These are phyloP conservation scores for Pichia ethanolica DNA, from an alignment of 805 yeast species.

Conservation along the genomic window DNA sequence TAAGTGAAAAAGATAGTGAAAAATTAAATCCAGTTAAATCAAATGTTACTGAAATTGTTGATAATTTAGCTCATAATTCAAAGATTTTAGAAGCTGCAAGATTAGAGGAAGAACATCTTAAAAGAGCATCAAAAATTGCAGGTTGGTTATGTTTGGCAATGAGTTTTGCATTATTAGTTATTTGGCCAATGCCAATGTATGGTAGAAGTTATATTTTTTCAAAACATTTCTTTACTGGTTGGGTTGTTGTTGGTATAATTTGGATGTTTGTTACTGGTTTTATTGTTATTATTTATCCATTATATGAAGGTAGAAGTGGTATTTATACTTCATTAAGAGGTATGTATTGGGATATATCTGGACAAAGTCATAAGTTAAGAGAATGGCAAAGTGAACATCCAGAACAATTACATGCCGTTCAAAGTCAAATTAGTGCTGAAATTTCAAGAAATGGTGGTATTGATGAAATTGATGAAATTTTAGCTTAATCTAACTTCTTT, in stretches of 20 bases:
- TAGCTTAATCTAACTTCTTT: not conserved
- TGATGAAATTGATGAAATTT: slow-evolving; percentile 13
- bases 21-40: slow-evolving; percentile 23
- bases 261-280: slow-evolving; percentile 69
- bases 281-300: slow-evolving; percentile 60
- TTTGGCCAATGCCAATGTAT: slow-evolving; percentile 96
- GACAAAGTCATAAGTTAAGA: slow-evolving; percentile 63
- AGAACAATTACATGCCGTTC: slow-evolving; percentile 67
- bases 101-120: slow-evolving; percentile 47
- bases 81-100: slow-evolving; percentile 20
- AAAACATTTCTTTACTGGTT: slow-evolving; percentile 74
- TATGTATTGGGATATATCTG: slow-evolving; percentile 77
- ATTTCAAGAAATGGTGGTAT: slow-evolving; percentile 18
- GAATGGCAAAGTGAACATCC: slow-evolving; percentile 75
- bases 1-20: slow-evolving; percentile 7
- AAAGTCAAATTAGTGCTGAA: slow-evolving; percentile 49
- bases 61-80: slow-evolving; percentile 15
- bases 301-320: slow-evolving; percentile 66
- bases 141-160: slow-evolving; percentile 51
- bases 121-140: slow-evolving; percentile 54
- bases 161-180: slow-evolving; percentile 54
- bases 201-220: slow-evolving; percentile 73
- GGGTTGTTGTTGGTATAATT: slow-evolving; percentile 75
- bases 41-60: slow-evolving; percentile 25
- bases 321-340: slow-evolving; percentile 63